phyloP scores from a whole-genome alignment of 441 rosid genomes.

The Daphne laureola region DNA sequence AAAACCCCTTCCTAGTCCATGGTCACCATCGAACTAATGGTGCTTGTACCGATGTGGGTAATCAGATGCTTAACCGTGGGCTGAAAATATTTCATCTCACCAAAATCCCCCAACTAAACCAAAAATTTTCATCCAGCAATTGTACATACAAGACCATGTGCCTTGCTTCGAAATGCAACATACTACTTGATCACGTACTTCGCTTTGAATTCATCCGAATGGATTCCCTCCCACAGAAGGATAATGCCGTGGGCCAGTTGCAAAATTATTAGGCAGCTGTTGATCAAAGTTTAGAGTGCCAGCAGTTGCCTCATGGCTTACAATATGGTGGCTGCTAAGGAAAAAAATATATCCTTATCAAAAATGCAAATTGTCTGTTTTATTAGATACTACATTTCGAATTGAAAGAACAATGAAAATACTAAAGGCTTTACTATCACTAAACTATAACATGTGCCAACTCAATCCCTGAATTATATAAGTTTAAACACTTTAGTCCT shows the following conservation, averaged over 20 bases:
- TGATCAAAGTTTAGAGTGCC: conserved; percentile 35
- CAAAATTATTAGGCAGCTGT: conserved; percentile 30
- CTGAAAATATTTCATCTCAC: conserved; percentile 5
- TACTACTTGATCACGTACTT: no score
- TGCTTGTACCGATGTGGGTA: conserved; percentile 11
- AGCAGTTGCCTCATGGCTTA: conserved; percentile 26
- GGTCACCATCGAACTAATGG: conserved; percentile 4
- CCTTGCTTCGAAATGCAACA: conserved; percentile 8
- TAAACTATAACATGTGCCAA: no score
- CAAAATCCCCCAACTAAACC: conserved; percentile 21
- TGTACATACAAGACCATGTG: conserved; percentile 32
- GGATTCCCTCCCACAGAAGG: conserved; percentile 62
- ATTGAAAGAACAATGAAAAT: background rate
- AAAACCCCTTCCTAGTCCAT: background rate
- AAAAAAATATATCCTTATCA: conserved; percentile 1
- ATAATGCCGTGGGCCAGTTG: conserved; percentile 32
- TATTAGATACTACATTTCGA: no score
- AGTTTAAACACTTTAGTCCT: no score
- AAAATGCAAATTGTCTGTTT: background rate
- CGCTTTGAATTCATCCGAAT: conserved; percentile 37
- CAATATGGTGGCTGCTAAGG: conserved; percentile 38
- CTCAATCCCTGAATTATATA: no score
- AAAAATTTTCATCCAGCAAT: conserved; percentile 25
- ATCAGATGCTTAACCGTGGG: conserved; percentile 9
- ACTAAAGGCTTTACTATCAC: no score